These are phyloP conservation scores for Pichia sporocuriosa DNA, from an alignment of 805 yeast species.

Conservation along the genomic window DNA sequence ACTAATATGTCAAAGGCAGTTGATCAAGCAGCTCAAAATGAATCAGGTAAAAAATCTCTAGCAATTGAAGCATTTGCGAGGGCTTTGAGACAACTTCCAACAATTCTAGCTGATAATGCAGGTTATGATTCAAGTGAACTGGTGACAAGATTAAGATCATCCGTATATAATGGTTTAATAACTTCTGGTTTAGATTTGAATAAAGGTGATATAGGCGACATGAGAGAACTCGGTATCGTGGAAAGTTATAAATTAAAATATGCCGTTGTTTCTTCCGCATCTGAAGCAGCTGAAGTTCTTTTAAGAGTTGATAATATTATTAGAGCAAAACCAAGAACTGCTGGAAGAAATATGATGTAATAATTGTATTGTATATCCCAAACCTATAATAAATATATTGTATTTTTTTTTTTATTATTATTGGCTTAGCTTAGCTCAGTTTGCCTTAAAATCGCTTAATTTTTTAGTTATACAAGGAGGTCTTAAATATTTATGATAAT, in stretches of 20 bases:
- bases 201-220: constrained; percentile 81
- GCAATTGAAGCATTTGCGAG: constrained; percentile 94
- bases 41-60: constrained; percentile 84
- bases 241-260: constrained; percentile 88
- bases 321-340: constrained; percentile 95
- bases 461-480: no score
- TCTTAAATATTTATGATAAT: no score
- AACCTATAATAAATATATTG: no score
- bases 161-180: constrained; percentile 85
- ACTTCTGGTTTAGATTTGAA: constrained; percentile 89
- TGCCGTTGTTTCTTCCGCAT: constrained; percentile 90
- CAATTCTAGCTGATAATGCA: constrained; percentile 93
- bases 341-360: constrained; percentile 55
- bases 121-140: constrained; percentile 92
- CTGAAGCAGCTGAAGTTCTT: constrained; percentile 97
- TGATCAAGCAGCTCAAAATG: constrained; percentile 85
- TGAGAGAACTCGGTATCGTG: constrained; percentile 88
- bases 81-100: constrained; percentile 91
- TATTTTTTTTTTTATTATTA: no score
- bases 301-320: constrained; percentile 94
- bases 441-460: no score
- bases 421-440: no score
- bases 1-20: constrained; percentile 97
- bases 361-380: not conserved
- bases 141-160: constrained; percentile 82